Conservation (phyloP, 2,329 filamentous ascomycete genomes). For the Hymenoscyphus infarciens region DNA sequence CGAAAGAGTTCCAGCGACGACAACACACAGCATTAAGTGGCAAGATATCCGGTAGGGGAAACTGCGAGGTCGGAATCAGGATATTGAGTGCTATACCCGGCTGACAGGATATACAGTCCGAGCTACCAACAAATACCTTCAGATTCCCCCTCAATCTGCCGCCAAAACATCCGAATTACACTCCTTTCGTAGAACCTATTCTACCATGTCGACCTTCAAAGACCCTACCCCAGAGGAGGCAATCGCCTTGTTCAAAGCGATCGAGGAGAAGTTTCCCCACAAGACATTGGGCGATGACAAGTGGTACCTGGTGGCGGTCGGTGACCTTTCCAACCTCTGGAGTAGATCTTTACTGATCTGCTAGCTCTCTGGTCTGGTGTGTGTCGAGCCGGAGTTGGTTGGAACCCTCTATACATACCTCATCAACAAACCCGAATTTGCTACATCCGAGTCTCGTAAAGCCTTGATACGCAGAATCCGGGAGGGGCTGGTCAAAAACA, state of each 20-base stretch:
- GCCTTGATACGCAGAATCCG: conserved; percentile 48
- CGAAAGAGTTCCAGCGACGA: not conserved
- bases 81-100: not conserved
- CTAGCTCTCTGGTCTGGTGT: conserved; percentile 36
- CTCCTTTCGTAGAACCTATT: not conserved
- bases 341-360: conserved; percentile 7
- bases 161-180: not conserved
- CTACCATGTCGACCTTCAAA: not conserved
- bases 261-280: conserved; percentile 43
- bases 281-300: conserved; percentile 41
- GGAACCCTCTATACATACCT: conserved; percentile 55
- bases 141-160: not conserved
- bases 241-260: conserved; percentile 38
- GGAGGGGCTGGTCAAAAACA: conserved; percentile 57
- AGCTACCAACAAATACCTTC: not conserved
- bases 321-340: conserved; percentile 10
- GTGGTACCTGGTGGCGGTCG: conserved; percentile 45
- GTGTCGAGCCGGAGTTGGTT: conserved; percentile 48
- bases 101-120: not conserved
- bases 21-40: not conserved
- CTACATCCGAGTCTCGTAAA: conserved; percentile 43
- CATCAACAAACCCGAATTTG: conserved; percentile 45
- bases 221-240: conserved; percentile 40
- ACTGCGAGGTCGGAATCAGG: not conserved
- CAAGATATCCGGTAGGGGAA: not conserved